A percentile compares a stretch with the other conserved stretches of the same genome.
phyloP scores from a whole-genome alignment of 2,329 filamentous ascomycete species.

The Fonsecaea monophora region DNA sequence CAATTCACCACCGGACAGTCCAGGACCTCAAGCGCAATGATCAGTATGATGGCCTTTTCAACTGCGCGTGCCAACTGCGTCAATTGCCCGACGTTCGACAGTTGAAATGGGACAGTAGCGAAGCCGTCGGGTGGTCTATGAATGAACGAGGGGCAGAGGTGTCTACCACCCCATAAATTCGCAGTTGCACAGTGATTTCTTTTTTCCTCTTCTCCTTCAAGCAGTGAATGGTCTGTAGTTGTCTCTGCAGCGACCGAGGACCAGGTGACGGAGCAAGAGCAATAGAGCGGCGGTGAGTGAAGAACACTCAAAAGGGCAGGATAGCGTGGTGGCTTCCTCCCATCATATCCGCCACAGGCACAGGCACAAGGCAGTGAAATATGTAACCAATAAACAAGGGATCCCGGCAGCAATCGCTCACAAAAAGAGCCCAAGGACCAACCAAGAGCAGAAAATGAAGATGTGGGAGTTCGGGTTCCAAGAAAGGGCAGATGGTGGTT shows the following conservation, averaged over 20 bases:
- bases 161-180: conserved; percentile 12
- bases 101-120: conserved; percentile 12
- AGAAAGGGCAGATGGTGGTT: background rate
- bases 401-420: conserved; percentile 16
- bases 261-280: conserved; percentile 23
- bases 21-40: background rate
- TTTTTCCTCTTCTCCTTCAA: background rate
- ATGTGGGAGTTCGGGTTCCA: background rate
- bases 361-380: conserved; percentile 18
- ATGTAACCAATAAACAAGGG: conserved; percentile 16
- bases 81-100: background rate
- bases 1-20: conserved; percentile 3
- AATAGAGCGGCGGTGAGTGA: conserved; percentile 29
- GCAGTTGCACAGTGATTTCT: background rate
- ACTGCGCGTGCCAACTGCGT: background rate
- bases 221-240: conserved; percentile 11
- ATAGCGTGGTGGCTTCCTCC: conserved; percentile 25
- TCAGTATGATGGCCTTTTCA: background rate
- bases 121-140: conserved; percentile 2
- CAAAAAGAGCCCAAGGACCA: conserved; percentile 12
- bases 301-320: conserved; percentile 24
- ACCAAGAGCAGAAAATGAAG: background rate
- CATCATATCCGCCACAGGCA: conserved; percentile 28
- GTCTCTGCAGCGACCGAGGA: conserved; percentile 13
- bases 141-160: conserved; percentile 27